These are phyloP conservation scores for Leccinum truebloodii DNA, from an alignment of 768 basidiomycete species.

Conservation along the genomic window DNA sequence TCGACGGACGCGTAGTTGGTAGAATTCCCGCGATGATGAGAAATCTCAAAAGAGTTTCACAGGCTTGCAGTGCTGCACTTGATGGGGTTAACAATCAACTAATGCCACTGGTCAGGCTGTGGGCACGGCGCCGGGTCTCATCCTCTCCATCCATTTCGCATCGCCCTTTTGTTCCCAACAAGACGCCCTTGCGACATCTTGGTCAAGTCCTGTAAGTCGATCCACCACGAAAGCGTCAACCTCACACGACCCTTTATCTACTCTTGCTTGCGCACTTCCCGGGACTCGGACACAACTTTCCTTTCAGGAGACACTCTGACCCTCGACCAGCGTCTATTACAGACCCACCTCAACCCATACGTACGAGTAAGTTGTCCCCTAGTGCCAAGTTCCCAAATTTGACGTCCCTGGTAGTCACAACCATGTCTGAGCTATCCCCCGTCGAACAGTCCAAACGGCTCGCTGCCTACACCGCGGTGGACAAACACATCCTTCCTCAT, in stretches of 20 bases:
- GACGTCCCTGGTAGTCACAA: constrained; percentile 5
- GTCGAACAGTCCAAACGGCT: constrained; percentile 86
- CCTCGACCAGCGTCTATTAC: constrained; percentile 14
- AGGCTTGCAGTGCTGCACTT: not conserved
- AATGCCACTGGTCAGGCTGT: constrained; percentile 2
- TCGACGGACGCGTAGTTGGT: constrained; percentile 1
- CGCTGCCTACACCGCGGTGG: constrained; percentile 94
- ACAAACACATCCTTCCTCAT: constrained; percentile 78
- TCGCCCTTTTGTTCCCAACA: constrained; percentile 9
- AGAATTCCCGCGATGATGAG: constrained; percentile 18
- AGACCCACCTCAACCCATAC: not conserved
- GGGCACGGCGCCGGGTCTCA: not conserved
- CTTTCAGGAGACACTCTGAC: constrained; percentile 13
- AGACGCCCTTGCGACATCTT: constrained; percentile 14
- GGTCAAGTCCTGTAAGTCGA: constrained; percentile 21
- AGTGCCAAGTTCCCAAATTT: not conserved
- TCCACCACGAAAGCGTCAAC: not conserved
- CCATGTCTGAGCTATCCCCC: constrained; percentile 34
- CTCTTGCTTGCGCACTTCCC: not conserved
- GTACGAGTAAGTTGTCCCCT: constrained; percentile 10
- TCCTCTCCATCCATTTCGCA: not conserved
- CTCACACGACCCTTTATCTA: not conserved
- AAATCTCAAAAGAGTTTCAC: constrained; percentile 9
- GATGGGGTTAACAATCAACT: not conserved
- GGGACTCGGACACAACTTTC: not conserved